Conservation (phyloP, 2,329 filamentous ascomycete genomes). For the Thielaviopsis ethacetica region DNA sequence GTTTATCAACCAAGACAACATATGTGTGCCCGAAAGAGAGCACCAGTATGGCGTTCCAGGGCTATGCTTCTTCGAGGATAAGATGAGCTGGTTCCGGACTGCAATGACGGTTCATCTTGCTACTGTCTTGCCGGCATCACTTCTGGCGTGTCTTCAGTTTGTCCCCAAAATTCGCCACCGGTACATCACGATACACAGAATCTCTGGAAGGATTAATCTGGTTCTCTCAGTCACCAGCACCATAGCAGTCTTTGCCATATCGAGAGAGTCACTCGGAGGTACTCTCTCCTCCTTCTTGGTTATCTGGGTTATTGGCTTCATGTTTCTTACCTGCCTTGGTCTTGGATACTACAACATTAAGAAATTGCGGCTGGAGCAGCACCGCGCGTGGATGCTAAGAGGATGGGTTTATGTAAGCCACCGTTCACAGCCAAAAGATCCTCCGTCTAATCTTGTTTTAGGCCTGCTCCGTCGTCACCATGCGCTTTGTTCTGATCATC, state of each 20-base stretch:
- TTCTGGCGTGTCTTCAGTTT: conserved; percentile 5
- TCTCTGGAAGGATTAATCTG: neutral
- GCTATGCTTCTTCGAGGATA: conserved; percentile 6
- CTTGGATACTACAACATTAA: neutral
- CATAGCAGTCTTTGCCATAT: neutral
- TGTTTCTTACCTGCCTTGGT: neutral
- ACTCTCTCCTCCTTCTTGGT: neutral
- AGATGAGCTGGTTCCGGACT: neutral
- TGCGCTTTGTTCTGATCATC: neutral
- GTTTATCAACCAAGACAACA: conserved; percentile 1
- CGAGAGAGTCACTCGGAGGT: neutral
- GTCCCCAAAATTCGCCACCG: conserved; percentile 3
- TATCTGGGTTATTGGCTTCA: neutral
- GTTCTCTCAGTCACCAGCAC: neutral
- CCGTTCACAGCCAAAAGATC: no score
- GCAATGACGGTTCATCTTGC: conserved; percentile 1
- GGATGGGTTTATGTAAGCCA: conserved; percentile 7
- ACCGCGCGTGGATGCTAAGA: conserved; percentile 5
- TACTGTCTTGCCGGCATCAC: conserved; percentile 1
- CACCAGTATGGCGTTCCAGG: conserved; percentile 2
- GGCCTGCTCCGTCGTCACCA: neutral
- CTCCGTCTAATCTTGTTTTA: neutral
- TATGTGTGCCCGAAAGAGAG: neutral
- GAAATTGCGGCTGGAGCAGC: neutral
- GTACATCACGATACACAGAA: neutral